Evolutionary conservation across 2,329 filamentous ascomycete species (phyloP), one percentile per base, ranked within the genome.

Genomic region (Cercospora beticola): DNA sequence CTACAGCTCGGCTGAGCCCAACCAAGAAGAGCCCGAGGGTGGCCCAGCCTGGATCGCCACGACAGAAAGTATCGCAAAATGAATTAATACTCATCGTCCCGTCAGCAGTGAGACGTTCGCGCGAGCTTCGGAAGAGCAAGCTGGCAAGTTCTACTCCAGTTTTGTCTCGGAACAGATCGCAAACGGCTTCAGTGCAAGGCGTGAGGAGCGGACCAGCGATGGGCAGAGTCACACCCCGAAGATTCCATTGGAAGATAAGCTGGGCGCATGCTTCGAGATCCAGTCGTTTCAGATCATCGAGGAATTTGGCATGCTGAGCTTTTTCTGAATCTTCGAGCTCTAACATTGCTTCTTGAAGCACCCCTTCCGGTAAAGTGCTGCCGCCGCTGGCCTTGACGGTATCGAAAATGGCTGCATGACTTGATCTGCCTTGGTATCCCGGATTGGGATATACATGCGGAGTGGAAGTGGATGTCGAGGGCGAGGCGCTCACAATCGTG

Each of bases 1-100:
- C 64, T 0, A 78, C 75, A n/a, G 81, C 77, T 68, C 80, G 74
- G n/a, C 79, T 78, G 12, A 79, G 75, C n/a, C 78, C 74, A 4
- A 79, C 75, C 21, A 83, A 76, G 9, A 83, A 78, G 46, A 81
- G 74, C 1, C 79, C 80, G 1, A 83, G 60, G 0, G 79, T 79
- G 59, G 82, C 81, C 81, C 81, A 82, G 10, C 81, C 78, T 12
- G 75, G 69, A 36, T 59, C 49, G 26, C 58, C 68, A 49, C 28
- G 58, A n/a, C 14, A 60, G 43, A 59, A 68, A 30, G 26, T 66
- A 49, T 31, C 66, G 46, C 26, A 69, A 49, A 46, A 65, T 16
- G 52, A 58, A 8, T 54, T 7, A 26, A 65, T 52, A 16, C 65
- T 63, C 56, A 36, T 61, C 4, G 52, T 36, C 12, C 52, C 49